Conservation (phyloP, 2,329 filamentous ascomycete species). For the Alternaria hordeiaustralica region DNA sequence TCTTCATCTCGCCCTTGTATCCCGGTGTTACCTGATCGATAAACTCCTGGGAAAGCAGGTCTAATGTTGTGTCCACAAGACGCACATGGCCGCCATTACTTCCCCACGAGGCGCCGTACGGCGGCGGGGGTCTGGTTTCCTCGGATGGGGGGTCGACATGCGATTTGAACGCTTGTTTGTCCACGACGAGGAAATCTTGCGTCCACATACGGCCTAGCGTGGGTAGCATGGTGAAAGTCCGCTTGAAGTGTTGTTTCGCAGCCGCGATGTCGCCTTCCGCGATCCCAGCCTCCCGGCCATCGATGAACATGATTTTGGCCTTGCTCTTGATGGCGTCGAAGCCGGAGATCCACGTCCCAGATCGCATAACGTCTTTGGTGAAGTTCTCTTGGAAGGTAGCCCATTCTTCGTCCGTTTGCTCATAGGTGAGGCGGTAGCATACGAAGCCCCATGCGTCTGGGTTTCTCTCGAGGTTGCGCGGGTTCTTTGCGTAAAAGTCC, state of each 20-base stretch:
- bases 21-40: not conserved
- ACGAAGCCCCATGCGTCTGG: conserved; percentile 24
- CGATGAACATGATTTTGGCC: conserved; percentile 10
- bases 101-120: not conserved
- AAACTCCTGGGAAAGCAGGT: not conserved
- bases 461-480: conserved; percentile 2
- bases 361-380: conserved; percentile 11
- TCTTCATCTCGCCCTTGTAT: not conserved
- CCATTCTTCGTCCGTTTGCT: conserved; percentile 25
- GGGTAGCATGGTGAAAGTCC: conserved; percentile 8
- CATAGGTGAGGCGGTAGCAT: conserved; percentile 27
- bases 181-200: conserved; percentile 22
- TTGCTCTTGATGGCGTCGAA: conserved; percentile 5
- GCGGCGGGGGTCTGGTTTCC: not conserved
- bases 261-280: conserved; percentile 26
- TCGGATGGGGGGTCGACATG: conserved; percentile 3
- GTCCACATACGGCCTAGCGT: conserved; percentile 18
- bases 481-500: conserved; percentile 16
- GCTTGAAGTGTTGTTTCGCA: conserved; percentile 18
- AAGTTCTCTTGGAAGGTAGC: conserved; percentile 17
- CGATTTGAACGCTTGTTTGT: conserved; percentile 13
- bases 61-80: not conserved
- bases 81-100: not conserved
- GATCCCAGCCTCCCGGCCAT: conserved; percentile 22
- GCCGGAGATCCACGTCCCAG: conserved; percentile 9